Evolutionary conservation across 1,139 yeast species (phyloP).

Genomic region (Taphrina deformans): DNA sequence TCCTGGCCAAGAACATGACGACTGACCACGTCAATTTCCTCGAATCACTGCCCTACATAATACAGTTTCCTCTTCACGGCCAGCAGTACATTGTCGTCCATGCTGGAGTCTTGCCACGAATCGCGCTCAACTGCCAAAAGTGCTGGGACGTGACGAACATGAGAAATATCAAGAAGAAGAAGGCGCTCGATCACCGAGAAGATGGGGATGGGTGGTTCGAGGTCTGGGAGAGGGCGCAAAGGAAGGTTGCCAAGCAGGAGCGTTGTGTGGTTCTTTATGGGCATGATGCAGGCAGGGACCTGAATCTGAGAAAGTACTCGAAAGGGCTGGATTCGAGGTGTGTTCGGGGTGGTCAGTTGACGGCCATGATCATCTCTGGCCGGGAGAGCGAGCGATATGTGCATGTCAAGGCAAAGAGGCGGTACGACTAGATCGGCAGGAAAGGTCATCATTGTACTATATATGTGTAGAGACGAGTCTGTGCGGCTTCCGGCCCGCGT

Average conservation of each 20-base stretch:
- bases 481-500: no score
- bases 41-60: conserved; percentile 21
- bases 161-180: conserved; percentile 17
- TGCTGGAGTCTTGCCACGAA: conserved; percentile 14
- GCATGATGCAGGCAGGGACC: conserved; percentile 81
- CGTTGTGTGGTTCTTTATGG: conserved; percentile 70
- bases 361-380: conserved; percentile 56
- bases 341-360: conserved; percentile 67
- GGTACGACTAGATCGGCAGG: conserved; percentile 2
- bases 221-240: conserved; percentile 57
- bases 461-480: not conserved
- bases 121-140: conserved; percentile 7
- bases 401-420: conserved; percentile 25
- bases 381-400: conserved; percentile 35
- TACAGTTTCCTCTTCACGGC: not conserved
- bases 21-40: conserved; percentile 6
- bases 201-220: conserved; percentile 29
- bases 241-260: conserved; percentile 43
- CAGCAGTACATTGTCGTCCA: conserved; percentile 17
- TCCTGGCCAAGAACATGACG: conserved; percentile 19
- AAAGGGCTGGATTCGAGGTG: conserved; percentile 84
- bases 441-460: not conserved
- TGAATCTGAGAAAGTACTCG: conserved; percentile 63
- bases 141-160: conserved; percentile 31
- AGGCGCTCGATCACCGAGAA: conserved; percentile 19